Evolutionary conservation across 257 asterid species (phyloP).

Genomic region (Scutellaria galericulata): DNA sequence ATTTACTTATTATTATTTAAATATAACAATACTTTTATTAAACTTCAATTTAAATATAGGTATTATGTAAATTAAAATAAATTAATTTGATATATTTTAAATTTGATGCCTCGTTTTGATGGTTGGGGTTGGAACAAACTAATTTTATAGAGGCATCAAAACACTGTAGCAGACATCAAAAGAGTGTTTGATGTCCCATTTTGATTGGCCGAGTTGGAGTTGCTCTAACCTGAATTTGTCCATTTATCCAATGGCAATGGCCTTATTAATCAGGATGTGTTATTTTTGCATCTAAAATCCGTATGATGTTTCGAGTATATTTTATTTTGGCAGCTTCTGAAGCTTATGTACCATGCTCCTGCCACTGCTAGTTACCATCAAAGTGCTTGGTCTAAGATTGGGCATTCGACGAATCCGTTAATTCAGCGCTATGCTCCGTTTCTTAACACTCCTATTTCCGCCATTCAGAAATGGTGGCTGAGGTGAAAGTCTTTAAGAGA

Average conservation of each 20-base stretch:
- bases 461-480: slow-evolving; percentile 75
- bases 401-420: slow-evolving; percentile 58
- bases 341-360: slow-evolving; percentile 87
- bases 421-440: slow-evolving; percentile 70
- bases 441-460: slow-evolving; percentile 60
- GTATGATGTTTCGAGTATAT: neutral
- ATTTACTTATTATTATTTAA: too few species aligned
- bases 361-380: slow-evolving; percentile 77
- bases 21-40: too few species aligned
- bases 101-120: too few species aligned
- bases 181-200: too few species aligned
- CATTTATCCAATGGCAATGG: neutral
- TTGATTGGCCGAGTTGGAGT: too few species aligned
- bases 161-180: too few species aligned
- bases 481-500: slow-evolving; percentile 42
- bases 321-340: slow-evolving; percentile 60
- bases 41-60: too few species aligned
- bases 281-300: neutral
- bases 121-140: too few species aligned
- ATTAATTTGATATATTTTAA: too few species aligned
- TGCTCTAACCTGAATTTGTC: neutral
- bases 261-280: neutral
- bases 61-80: too few species aligned
- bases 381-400: slow-evolving; percentile 78
- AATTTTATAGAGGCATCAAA: too few species aligned